A percentile compares a stretch with the other conserved stretches of the same genome.
Evolutionary conservation across 2,329 filamentous ascomycete genomes (phyloP).

Genomic region (Pseudogymnoascus sp.): DNA sequence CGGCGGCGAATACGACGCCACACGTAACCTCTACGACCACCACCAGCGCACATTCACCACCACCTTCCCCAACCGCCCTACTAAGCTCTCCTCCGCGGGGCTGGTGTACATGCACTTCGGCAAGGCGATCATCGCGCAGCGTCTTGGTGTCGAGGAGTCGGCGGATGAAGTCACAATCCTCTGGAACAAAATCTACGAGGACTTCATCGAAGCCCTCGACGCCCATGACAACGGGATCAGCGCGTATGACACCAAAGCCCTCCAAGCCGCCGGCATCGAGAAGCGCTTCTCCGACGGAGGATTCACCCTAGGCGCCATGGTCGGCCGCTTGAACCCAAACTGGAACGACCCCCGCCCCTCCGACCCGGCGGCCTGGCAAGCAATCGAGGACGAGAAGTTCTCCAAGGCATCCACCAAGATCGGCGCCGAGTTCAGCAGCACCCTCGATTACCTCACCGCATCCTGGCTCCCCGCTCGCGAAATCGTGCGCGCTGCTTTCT

Average conservation of each 20-base stretch:
- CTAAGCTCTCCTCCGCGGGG: constrained; percentile 88
- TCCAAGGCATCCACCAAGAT: constrained; percentile 69
- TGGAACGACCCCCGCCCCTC: constrained; percentile 59
- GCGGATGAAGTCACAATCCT: constrained; percentile 63
- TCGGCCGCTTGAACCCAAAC: constrained; percentile 69
- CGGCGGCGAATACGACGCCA: constrained; percentile 83
- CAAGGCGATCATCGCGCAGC: constrained; percentile 65
- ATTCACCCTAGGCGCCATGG: constrained; percentile 76
- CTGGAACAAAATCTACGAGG: constrained; percentile 82
- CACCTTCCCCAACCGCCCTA: constrained; percentile 73
- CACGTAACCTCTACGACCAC: constrained; percentile 79
- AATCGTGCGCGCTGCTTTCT: constrained; percentile 69
- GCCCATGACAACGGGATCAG: constrained; percentile 95
- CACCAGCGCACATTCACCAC: constrained; percentile 87
- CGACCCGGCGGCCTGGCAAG: constrained; percentile 52
- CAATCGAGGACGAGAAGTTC: constrained; percentile 75
- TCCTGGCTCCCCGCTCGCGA: constrained; percentile 84
- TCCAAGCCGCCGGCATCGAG: constrained; percentile 62
- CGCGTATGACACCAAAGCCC: constrained; percentile 62
- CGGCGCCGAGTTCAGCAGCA: constrained; percentile 77
- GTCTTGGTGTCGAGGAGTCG: constrained; percentile 52
- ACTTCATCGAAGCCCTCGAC: constrained; percentile 92
- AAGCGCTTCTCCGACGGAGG: constrained; percentile 78
- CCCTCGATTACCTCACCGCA: constrained; percentile 63
- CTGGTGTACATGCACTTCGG: constrained; percentile 96